Evolutionary conservation across 2,329 filamentous ascomycete genomes (phyloP).

Genomic region (Daldinia eschscholtzii): DNA sequence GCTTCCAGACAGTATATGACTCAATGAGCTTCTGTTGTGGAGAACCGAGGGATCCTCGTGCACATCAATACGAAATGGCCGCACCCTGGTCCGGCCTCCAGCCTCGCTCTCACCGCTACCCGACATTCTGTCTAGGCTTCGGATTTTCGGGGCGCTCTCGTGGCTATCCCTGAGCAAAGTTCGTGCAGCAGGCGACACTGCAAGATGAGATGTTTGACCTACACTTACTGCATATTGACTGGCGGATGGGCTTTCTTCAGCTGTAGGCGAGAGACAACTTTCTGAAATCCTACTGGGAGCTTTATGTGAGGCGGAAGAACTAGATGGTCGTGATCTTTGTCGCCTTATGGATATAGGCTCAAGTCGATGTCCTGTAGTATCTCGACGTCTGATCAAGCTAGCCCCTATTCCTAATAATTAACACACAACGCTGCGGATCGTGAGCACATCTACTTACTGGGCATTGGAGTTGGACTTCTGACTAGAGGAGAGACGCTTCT

Average conservation of each 20-base stretch:
- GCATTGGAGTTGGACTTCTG: conserved; percentile 52
- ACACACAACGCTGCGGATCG: not conserved
- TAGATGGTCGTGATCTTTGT: conserved; percentile 35
- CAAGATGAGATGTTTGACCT: not conserved
- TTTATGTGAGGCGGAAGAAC: conserved; percentile 35
- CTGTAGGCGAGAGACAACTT: conserved; percentile 49
- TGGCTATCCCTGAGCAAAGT: conserved; percentile 13
- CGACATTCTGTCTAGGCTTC: not conserved
- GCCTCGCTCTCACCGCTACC: conserved; percentile 6
- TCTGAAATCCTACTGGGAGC: conserved; percentile 32
- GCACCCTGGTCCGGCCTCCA: conserved; percentile 1
- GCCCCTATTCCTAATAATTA: conserved; percentile 32
- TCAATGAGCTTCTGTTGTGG: conserved; percentile 12
- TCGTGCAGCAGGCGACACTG: conserved; percentile 6
- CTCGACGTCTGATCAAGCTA: conserved; percentile 22
- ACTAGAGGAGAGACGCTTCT: conserved; percentile 55
- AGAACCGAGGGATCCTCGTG: conserved; percentile 10
- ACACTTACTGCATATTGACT: not conserved
- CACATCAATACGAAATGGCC: conserved; percentile 4
- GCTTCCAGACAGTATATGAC: conserved; percentile 18
- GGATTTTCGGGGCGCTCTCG: not conserved
- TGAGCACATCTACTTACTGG: conserved; percentile 44
- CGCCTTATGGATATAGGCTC: conserved; percentile 38
- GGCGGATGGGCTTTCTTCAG: conserved; percentile 48
- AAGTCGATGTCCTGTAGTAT: conserved; percentile 5